Conservation (phyloP, 805 yeast species). For the Ogataea glucozyma region DNA sequence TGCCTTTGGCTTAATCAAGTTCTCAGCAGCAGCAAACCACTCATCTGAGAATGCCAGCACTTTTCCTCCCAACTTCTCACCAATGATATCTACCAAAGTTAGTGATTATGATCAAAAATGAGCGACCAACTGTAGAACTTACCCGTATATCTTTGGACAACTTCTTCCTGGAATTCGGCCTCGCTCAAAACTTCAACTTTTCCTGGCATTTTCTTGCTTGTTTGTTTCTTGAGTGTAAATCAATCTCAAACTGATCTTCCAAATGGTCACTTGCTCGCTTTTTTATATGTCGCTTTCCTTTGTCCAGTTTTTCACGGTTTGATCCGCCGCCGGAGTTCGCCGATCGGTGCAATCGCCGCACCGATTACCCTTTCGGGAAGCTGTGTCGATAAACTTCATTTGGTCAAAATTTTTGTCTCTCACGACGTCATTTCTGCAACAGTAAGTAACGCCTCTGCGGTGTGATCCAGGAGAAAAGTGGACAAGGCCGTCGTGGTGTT, state of each 20-base stretch:
- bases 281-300: not conserved
- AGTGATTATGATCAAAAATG: not conserved
- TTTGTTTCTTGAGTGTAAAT: not conserved
- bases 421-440: too few species aligned
- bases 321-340: conserved; percentile 14
- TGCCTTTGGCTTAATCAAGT: conserved; percentile 75
- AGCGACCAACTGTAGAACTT: conserved; percentile 14
- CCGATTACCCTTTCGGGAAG: conserved; percentile 14
- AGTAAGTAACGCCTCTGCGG: too few species aligned
- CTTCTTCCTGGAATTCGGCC: conserved; percentile 44
- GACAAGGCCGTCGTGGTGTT: too few species aligned
- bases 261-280: not conserved
- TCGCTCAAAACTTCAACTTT: conserved; percentile 27
- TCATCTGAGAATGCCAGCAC: conserved; percentile 76
- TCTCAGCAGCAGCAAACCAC: conserved; percentile 93
- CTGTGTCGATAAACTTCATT: conserved; percentile 12
- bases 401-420: too few species aligned
- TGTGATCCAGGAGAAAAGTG: too few species aligned
- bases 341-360: conserved; percentile 11
- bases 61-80: conserved; percentile 79
- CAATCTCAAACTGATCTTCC: not conserved
- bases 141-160: conserved; percentile 56
- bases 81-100: conserved; percentile 64
- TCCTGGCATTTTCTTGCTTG: not conserved
- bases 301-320: too few species aligned